Percentiles rank a stretch among this genome's conserved stretches.
Conservation (phyloP, 2,329 filamentous ascomycete genomes). For the Stachybotrys chlorohalonatus region DNA sequence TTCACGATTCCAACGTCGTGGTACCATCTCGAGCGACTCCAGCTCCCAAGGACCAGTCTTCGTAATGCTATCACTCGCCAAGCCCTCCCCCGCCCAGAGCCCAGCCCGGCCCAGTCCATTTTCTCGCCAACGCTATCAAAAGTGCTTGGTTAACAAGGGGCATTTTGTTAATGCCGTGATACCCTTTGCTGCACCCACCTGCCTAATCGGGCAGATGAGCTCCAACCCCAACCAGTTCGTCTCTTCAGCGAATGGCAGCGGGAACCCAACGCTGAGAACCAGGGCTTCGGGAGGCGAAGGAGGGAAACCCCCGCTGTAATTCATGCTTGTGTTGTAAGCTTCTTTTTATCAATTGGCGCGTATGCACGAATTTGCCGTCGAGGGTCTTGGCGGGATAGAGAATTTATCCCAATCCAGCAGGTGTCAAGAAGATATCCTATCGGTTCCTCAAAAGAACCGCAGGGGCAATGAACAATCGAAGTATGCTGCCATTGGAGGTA, state of each 20-base stretch:
- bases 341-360: neutral
- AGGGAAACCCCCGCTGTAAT: neutral
- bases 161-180: neutral
- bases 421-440: neutral
- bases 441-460: neutral
- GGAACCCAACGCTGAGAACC: neutral
- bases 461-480: neutral
- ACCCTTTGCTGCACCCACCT: neutral
- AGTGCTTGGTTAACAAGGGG: neutral
- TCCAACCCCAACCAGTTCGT: neutral
- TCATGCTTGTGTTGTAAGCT: neutral
- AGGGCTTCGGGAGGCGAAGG: neutral
- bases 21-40: no score
- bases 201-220: neutral
- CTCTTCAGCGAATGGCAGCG: neutral
- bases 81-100: neutral
- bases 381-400: neutral
- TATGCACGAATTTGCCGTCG: no score
- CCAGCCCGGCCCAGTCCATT: no score
- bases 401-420: neutral
- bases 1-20: no score
- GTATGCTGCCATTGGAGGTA: neutral
- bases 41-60: no score
- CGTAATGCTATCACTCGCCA: neutral
- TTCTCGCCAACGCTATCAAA: neutral